Evolutionary conservation across 257 asterid species (phyloP).

Genomic region (Solanum sejunctum): DNA sequence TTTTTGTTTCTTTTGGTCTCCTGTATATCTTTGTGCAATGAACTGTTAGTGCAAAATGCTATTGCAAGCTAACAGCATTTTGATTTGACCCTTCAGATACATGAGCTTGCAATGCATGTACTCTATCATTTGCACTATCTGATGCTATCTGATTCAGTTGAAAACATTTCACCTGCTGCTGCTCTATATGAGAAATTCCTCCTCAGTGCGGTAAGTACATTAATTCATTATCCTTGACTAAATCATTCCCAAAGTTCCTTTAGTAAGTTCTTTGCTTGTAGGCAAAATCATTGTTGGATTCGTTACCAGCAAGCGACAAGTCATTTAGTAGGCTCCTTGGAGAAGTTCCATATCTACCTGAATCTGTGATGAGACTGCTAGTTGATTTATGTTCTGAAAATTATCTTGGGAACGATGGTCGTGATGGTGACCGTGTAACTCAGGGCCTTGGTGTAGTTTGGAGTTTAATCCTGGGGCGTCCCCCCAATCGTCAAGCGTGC

Average conservation of each 20-base stretch:
- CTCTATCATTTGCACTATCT: constrained; percentile 75
- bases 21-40: background rate
- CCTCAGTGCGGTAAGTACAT: constrained; percentile 65
- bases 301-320: constrained; percentile 87
- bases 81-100: constrained; percentile 55
- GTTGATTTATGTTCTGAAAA: constrained; percentile 60
- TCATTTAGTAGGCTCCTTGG: constrained; percentile 90
- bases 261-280: constrained; percentile 26
- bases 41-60: background rate
- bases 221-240: constrained; percentile 1
- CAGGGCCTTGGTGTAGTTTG: constrained; percentile 96
- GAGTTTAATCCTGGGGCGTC: constrained; percentile 85
- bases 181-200: constrained; percentile 67
- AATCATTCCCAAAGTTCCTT: constrained; percentile 3
- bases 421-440: constrained; percentile 87
- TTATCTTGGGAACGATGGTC: constrained; percentile 39
- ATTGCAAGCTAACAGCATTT: background rate
- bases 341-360: constrained; percentile 84
- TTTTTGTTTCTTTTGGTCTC: background rate
- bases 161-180: constrained; percentile 41
- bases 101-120: constrained; percentile 82
- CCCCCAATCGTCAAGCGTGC: constrained; percentile 74
- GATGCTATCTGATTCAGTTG: constrained; percentile 42
- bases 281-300: constrained; percentile 66
- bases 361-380: constrained; percentile 64